phyloP scores from a whole-genome alignment of 768 basidiomycete species.

The Boletus fagicola region DNA sequence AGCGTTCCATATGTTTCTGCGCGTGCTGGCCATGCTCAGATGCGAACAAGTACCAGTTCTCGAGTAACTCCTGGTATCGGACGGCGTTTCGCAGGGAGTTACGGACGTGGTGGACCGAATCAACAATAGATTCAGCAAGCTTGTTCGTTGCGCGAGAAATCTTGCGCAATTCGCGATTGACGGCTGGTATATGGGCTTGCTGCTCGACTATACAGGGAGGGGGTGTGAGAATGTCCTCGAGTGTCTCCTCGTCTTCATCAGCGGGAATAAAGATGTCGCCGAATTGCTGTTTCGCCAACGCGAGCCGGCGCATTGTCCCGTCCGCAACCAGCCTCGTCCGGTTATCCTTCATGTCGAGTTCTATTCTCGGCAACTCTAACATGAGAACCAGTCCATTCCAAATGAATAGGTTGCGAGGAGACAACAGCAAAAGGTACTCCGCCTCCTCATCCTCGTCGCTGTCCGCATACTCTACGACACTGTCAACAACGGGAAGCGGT shows the following conservation, averaged over 20 bases:
- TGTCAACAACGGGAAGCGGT: slow-evolving; percentile 41
- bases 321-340: slow-evolving; percentile 92
- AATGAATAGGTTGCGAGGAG: slow-evolving; percentile 81
- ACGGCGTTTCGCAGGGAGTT: slow-evolving; percentile 56
- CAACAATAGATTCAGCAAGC: slow-evolving; percentile 88
- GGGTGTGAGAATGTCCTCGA: slow-evolving; percentile 42
- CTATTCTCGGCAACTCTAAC: slow-evolving; percentile 68
- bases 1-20: slow-evolving; percentile 81
- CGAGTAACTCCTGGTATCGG: slow-evolving; percentile 80
- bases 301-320: slow-evolving; percentile 75
- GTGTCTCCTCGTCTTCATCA: slow-evolving; percentile 60
- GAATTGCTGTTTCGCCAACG: slow-evolving; percentile 76
- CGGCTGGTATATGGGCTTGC: slow-evolving; percentile 86
- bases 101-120: slow-evolving; percentile 86
- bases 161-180: slow-evolving; percentile 87
- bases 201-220: slow-evolving; percentile 64
- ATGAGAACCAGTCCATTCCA: slow-evolving; percentile 91
- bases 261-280: slow-evolving; percentile 56
- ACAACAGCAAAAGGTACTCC: slow-evolving; percentile 81
- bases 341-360: slow-evolving; percentile 81
- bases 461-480: slow-evolving; percentile 38
- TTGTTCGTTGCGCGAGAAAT: slow-evolving; percentile 88
- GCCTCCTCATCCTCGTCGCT: slow-evolving; percentile 57
- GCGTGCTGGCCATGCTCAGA: slow-evolving; percentile 93
- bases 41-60: slow-evolving; percentile 96